Conservation (phyloP, 2,329 filamentous ascomycete genomes). For the Pestalotiopsis sp. region DNA sequence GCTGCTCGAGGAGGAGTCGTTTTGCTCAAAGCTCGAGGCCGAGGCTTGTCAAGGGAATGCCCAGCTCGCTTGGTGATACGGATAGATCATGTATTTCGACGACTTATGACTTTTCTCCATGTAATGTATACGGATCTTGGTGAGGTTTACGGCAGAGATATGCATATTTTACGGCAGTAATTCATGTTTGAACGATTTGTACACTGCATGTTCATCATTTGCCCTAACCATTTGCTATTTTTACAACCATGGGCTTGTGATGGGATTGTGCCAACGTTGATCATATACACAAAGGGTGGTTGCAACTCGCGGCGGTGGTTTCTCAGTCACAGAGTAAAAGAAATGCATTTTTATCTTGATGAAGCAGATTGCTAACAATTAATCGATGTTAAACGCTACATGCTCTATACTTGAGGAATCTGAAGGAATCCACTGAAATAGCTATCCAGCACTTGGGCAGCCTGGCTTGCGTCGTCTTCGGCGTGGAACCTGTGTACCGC, state of each 20-base stretch:
- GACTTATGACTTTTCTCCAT: neutral
- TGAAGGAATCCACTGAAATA: slow-evolving; percentile 60
- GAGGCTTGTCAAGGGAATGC: slow-evolving; percentile 6
- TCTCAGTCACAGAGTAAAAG: too few relatives aligned
- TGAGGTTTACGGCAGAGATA: neutral
- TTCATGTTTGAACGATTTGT: neutral
- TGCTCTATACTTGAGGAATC: slow-evolving; percentile 35
- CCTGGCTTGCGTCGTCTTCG: slow-evolving; percentile 48
- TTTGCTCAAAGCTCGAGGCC: slow-evolving; percentile 27
- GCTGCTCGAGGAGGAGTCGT: slow-evolving; percentile 29
- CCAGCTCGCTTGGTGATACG: slow-evolving; percentile 17
- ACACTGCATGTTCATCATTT: neutral
- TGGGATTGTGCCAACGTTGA: too few relatives aligned
- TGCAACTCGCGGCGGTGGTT: too few relatives aligned
- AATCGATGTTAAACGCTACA: neutral
- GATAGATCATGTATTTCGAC: neutral
- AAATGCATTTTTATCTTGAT: neutral
- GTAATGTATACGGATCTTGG: too few relatives aligned
- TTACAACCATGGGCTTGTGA: too few relatives aligned
- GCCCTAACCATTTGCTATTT: neutral
- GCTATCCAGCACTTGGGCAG: slow-evolving; percentile 56
- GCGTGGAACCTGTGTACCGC: slow-evolving; percentile 27
- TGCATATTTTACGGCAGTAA: neutral
- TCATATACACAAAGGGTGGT: too few relatives aligned
- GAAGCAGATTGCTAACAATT: neutral